A percentile compares a stretch with the other conserved stretches of the same genome.
Evolutionary conservation across 768 basidiomycete genomes (phyloP).

Genomic region (Hericium erinaceus): DNA sequence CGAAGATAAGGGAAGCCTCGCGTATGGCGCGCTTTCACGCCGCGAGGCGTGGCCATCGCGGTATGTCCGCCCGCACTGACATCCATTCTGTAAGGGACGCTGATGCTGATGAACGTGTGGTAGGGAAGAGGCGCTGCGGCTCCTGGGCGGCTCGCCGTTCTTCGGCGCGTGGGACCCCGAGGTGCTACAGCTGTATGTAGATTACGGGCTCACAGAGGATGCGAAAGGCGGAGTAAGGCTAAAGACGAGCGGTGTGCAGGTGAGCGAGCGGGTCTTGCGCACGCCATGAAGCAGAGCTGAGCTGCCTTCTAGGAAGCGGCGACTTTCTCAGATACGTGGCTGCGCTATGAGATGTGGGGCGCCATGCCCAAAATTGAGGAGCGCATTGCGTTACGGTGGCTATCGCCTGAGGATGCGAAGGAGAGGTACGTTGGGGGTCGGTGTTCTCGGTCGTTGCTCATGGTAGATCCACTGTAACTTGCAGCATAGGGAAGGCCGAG

Average conservation of each 20-base stretch:
- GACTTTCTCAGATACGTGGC: constrained; percentile 40
- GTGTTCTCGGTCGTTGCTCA: not conserved
- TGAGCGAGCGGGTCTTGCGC: constrained; percentile 3
- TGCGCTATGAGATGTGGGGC: constrained; percentile 29
- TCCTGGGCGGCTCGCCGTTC: constrained; percentile 49
- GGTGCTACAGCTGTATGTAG: constrained; percentile 50
- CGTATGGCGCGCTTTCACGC: constrained; percentile 43
- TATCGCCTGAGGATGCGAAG: constrained; percentile 37
- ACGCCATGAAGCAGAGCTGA: too few species aligned
- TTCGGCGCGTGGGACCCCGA: constrained; percentile 64
- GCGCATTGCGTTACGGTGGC: constrained; percentile 43
- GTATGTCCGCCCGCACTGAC: constrained; percentile 24
- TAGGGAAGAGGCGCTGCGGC: constrained; percentile 51
- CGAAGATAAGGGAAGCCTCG: not conserved
- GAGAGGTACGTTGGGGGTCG: constrained; percentile 24
- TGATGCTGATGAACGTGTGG: too few species aligned
- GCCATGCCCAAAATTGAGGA: constrained; percentile 32
- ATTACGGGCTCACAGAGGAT: constrained; percentile 40
- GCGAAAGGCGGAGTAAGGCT: constrained; percentile 35
- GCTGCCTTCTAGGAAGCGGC: constrained; percentile 37
- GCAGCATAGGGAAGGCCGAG: constrained; percentile 5
- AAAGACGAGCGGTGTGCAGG: constrained; percentile 55
- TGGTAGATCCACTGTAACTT: not conserved
- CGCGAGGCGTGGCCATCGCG: constrained; percentile 55
- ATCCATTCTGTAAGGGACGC: not conserved